Evolutionary conservation across 371 early-diverging fungal genomes (phyloP), one percentile per base, ranked within the genome.

Genomic region (Mortierella sp.): DNA sequence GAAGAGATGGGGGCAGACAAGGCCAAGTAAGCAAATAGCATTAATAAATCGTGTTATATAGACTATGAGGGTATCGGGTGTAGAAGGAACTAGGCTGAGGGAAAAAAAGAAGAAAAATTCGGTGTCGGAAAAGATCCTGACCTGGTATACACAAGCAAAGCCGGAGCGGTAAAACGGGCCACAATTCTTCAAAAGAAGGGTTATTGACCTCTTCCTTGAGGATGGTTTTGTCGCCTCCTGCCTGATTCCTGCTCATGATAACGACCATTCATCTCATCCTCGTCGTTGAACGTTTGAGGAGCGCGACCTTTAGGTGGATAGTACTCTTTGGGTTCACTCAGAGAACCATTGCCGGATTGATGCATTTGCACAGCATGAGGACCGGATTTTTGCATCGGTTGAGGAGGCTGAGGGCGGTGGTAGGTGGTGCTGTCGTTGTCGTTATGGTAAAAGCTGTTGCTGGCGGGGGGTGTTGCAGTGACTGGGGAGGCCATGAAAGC

Each of bases 201-300:
- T 6, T 61, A 61, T 43, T 31, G 55, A 40, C 5, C 61, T 46
- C 59, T 61, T 73, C 44, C 74, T 48, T 73, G 74, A 2, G 74
- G 74, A 59, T 73, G 74, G 10, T 73, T 73, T 46, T 73, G 74
- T 48, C 28, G 74, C 16, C 5, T 28, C 61, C 74, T 73, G 48
- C 31, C 21, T 13, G 74, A 73, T 31, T 73, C 34, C 10, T 73
- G 74, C 48, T 59, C 61, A 59, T 59, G 74, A 46, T 73, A 59
- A 59, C 13, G 8, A 14, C 16, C 26, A 54, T 21, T 0, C 40
- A 11, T 44, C 5, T 26, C 46, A 11, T 46, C 4, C 44, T 26
- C 74, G 16, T 46, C n/a, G 11, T 28, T 44, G 21, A 73, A 21
- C 2, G 59, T 59, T 46, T 73, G 74, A 59, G 74, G 74, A 4